These are phyloP conservation scores for Blastocystis hominis DNA, from an alignment of 352 stramenopile species.

Conservation along the genomic window DNA sequence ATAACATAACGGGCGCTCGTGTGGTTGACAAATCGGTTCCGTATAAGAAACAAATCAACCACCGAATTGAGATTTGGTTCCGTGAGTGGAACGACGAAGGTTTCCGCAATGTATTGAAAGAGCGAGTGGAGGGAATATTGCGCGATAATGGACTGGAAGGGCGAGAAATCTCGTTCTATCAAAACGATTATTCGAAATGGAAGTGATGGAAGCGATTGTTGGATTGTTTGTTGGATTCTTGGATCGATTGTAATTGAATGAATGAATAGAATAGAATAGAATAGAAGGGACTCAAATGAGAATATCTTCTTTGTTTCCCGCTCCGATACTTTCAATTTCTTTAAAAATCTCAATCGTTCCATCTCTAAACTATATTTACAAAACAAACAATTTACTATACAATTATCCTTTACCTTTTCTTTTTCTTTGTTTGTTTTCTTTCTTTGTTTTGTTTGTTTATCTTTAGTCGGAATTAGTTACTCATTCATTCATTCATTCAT, in stretches of 20 bases:
- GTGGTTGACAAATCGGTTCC: slow-evolving; percentile 70
- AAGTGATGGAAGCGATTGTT: too few relatives aligned
- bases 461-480: too few relatives aligned
- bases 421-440: too few relatives aligned
- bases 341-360: not conserved
- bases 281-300: not conserved
- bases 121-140: slow-evolving; percentile 6
- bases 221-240: too few relatives aligned
- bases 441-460: too few relatives aligned
- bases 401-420: too few relatives aligned
- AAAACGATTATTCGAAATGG: slow-evolving; percentile 38
- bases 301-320: not conserved
- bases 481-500: too few relatives aligned
- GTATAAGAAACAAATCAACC: slow-evolving; percentile 42
- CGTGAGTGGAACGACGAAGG: slow-evolving; percentile 39
- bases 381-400: slow-evolving; percentile 28
- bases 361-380: not conserved
- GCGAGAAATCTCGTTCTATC: not conserved
- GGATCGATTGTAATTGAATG: too few relatives aligned
- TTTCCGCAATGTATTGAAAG: slow-evolving; percentile 1
- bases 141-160: not conserved
- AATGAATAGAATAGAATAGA: too few relatives aligned
- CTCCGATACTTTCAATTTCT: not conserved
- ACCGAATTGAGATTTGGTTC: slow-evolving; percentile 53
- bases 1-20: slow-evolving; percentile 75